Base-by-base conservation (phyloP, 495 filamentous ascomycete species). In the Hypoxylon lienhwacheense region DNA sequence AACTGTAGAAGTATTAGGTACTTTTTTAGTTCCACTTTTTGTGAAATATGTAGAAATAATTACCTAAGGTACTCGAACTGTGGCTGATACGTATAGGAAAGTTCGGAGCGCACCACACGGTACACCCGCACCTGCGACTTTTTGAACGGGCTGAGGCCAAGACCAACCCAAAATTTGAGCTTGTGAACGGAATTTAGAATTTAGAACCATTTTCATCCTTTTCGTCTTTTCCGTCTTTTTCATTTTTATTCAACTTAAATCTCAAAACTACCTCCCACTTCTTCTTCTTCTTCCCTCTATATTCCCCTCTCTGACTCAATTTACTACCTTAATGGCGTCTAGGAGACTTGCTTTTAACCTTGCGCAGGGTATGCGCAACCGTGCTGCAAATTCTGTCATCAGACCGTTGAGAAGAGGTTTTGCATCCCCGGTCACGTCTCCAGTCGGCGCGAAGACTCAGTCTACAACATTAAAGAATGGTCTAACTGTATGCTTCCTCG, bases 401-500 rank as follows among this genome's bases (percentile, higher is more conserved):
- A 78, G 83, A 70, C 82, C 87, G 56, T 76, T 89, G 67, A 84
- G 79, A 70, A 83, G 91, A 79, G 86, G 87, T 65, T 88, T 96
- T 64, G 90, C 91, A 64, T 90, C 91, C 40, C 90, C 90, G 37
- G 83, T 92, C 63, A 66, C 75, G 46, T 68, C 70, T 69, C 73
- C 68, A 71, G 83, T 77, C 77, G 83, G 64, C 73, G 64, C 81
- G 72, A 91, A 86, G 76, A 96, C 91, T 57, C 84, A 97, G 79
- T 90, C 85, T 64, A 99, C 93, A 25, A 99, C 93, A 20, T 79
- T 99, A 67, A 88, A 85, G 73, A 98, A 97, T 81, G 93, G 93
- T 65, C 81, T 98, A 73, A 98, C 93, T 49, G 93, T 97, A 85
- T 68, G 87, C 54, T 39, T 29, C 57, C 24, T 41, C 10, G 42